Conservation (phyloP, 768 basidiomycete species). For the Termitomyces sp. region DNA sequence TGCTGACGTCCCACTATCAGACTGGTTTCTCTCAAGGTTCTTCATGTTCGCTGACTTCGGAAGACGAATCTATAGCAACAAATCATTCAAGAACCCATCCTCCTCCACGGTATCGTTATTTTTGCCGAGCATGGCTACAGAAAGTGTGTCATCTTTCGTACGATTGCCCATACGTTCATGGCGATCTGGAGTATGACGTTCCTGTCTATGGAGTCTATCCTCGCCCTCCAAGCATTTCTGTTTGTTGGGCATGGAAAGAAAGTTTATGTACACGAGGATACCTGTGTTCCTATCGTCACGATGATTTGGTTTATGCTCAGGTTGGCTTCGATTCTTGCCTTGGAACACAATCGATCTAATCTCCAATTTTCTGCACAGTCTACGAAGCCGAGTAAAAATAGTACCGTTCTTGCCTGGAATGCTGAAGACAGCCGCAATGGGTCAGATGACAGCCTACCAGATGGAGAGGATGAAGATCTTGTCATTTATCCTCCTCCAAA, state of each 20-base stretch:
- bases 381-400: neutral
- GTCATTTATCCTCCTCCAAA: conserved; percentile 7
- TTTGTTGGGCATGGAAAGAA: neutral
- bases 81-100: neutral
- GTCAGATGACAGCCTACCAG: neutral
- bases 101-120: conserved; percentile 1
- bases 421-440: neutral
- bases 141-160: conserved; percentile 16
- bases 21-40: neutral
- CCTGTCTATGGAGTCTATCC: conserved; percentile 9
- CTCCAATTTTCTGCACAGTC: neutral
- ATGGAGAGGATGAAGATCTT: neutral
- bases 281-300: conserved; percentile 2
- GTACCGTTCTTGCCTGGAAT: neutral
- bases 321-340: neutral
- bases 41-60: conserved; percentile 6
- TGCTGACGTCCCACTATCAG: neutral
- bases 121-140: conserved; percentile 12
- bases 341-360: neutral
- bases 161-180: conserved; percentile 17
- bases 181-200: conserved; percentile 11
- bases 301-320: conserved; percentile 5
- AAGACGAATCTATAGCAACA: neutral
- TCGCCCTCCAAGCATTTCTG: neutral
- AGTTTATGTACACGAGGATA: conserved; percentile 3